Evolutionary conservation across 2,329 filamentous ascomycete species (phyloP).

Genomic region (Alternaria burnsii): DNA sequence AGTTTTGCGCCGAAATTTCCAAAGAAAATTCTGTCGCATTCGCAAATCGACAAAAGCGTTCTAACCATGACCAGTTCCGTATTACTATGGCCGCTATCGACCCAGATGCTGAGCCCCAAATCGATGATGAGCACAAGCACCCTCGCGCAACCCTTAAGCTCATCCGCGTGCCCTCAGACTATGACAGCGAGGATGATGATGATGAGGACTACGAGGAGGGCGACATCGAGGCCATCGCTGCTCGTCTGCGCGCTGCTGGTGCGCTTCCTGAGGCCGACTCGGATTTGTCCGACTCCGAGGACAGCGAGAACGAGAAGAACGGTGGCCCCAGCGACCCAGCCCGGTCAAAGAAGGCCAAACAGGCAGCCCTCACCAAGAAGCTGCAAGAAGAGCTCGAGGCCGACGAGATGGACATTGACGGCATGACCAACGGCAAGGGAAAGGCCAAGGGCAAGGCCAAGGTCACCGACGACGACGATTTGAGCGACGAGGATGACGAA

Average conservation of each 20-base stretch:
- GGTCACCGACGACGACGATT: slow-evolving; percentile 76
- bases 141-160: slow-evolving; percentile 90
- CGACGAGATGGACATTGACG: slow-evolving; percentile 77
- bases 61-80: slow-evolving; percentile 72
- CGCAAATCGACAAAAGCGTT: background rate
- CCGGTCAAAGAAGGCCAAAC: slow-evolving; percentile 87
- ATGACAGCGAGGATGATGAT: slow-evolving; percentile 68
- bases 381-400: slow-evolving; percentile 73
- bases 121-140: slow-evolving; percentile 54
- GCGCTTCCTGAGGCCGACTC: slow-evolving; percentile 48
- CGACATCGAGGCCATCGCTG: slow-evolving; percentile 53
- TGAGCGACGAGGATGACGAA: slow-evolving; percentile 71
- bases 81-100: slow-evolving; percentile 99
- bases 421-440: slow-evolving; percentile 63
- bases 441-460: slow-evolving; percentile 64
- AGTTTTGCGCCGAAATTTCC: background rate
- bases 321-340: slow-evolving; percentile 90
- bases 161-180: slow-evolving; percentile 73
- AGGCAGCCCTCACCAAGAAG: slow-evolving; percentile 78
- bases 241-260: slow-evolving; percentile 46
- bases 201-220: slow-evolving; percentile 57
- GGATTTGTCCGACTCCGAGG: slow-evolving; percentile 57
- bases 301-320: slow-evolving; percentile 77
- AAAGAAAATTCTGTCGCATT: slow-evolving; percentile 12
- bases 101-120: slow-evolving; percentile 72